Conservation (phyloP, 306 rosid genomes). For the Prinsepia uniflora region DNA sequence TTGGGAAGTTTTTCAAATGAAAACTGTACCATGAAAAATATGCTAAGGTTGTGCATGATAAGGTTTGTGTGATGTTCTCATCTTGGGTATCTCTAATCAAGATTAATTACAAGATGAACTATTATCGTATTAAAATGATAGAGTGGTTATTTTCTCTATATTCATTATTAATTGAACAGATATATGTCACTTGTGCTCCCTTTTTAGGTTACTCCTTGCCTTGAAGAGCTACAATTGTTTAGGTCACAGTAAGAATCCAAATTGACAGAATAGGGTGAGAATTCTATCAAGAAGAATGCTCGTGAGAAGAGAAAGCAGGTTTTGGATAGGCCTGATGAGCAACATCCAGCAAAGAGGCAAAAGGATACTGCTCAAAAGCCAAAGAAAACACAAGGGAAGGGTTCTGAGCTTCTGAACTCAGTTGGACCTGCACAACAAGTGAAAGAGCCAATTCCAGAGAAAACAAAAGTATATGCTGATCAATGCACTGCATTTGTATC, state of each 20-base stretch:
- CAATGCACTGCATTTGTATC: constrained; percentile 88
- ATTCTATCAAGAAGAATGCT: constrained; percentile 41
- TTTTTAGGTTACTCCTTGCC: constrained; percentile 63
- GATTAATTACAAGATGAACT: neutral
- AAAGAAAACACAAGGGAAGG: constrained; percentile 46
- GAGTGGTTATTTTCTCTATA: neutral
- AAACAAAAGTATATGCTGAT: constrained; percentile 55
- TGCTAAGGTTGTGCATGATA: neutral
- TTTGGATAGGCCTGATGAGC: constrained; percentile 41
- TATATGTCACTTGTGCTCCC: neutral
- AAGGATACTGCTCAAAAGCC: constrained; percentile 46
- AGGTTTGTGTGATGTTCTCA: neutral
- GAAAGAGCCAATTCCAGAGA: constrained; percentile 38
- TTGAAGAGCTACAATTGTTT: constrained; percentile 62
- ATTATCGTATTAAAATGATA: neutral
- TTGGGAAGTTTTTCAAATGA: neutral
- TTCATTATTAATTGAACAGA: neutral
- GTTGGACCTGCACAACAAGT: constrained; percentile 37
- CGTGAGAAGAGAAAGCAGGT: constrained; percentile 69
- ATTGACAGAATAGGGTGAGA: constrained; percentile 52
- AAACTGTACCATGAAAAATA: neutral
- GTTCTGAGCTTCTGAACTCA: constrained; percentile 30
- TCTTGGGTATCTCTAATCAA: neutral
- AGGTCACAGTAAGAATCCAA: constrained; percentile 68
- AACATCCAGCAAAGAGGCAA: constrained; percentile 56